These are phyloP conservation scores for Solanum raphanifolium DNA, from an alignment of 257 asterid genomes.

Conservation along the genomic window DNA sequence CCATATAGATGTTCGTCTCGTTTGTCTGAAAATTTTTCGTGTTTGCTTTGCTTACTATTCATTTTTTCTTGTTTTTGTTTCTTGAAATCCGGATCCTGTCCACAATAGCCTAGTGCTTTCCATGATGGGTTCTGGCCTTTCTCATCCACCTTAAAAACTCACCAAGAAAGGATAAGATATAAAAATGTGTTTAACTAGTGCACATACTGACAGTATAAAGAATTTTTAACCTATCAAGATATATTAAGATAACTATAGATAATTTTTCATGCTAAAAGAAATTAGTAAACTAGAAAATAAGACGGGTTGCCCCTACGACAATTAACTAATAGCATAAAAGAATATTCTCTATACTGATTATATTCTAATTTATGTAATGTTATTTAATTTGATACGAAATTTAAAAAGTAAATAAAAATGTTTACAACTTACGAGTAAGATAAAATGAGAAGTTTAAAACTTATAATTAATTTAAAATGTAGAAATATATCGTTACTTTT, in stretches of 20 bases:
- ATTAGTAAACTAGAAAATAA: not conserved
- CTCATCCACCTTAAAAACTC: conserved; percentile 42
- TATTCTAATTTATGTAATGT: not conserved
- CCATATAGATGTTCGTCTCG: conserved; percentile 7
- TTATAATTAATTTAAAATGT: no score
- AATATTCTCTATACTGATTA: not conserved
- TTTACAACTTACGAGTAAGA: not conserved
- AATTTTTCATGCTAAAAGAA: not conserved
- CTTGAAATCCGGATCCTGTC: conserved; percentile 43
- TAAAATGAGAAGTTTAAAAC: no score
- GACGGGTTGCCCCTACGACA: not conserved
- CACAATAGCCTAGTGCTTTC: conserved; percentile 73
- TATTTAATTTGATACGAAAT: not conserved
- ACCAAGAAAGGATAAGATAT: not conserved
- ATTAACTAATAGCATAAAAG: not conserved
- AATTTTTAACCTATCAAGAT: not conserved
- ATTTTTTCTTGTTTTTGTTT: not conserved
- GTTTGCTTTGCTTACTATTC: not conserved
- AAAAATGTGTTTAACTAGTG: not conserved
- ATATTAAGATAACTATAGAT: not conserved
- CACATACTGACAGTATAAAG: not conserved
- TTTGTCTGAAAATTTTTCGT: not conserved
- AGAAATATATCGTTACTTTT: no score
- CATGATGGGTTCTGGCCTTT: conserved; percentile 48
- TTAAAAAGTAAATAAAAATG: not conserved